These are phyloP conservation scores for Trichoderma semiorbis DNA, from an alignment of 2,329 filamentous ascomycete species.

Conservation along the genomic window DNA sequence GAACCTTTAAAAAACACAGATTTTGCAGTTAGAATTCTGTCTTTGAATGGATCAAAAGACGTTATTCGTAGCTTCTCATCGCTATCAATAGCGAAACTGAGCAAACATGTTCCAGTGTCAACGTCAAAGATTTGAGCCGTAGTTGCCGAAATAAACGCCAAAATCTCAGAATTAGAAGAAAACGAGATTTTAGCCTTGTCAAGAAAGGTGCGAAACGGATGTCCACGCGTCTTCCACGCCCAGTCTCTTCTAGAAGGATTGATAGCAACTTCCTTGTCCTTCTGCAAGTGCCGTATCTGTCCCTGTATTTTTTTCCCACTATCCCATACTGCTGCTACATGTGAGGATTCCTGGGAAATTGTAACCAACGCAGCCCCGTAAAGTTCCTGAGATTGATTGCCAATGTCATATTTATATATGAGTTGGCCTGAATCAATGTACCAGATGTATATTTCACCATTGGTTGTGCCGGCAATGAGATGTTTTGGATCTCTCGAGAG, in stretches of 20 bases:
- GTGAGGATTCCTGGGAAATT: too few relatives aligned
- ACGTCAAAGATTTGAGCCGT: background rate
- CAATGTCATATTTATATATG: background rate
- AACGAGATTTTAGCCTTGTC: fast-evolving
- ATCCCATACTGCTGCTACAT: too few relatives aligned
- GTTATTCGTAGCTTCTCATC: background rate
- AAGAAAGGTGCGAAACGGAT: too few relatives aligned
- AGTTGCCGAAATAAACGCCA: fast-evolving
- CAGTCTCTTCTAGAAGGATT: too few relatives aligned
- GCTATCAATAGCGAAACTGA: fast-evolving
- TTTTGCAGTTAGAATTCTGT: background rate
- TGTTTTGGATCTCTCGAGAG: background rate
- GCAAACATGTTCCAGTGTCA: background rate
- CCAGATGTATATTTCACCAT: background rate
- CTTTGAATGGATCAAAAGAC: background rate
- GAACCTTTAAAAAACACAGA: background rate
- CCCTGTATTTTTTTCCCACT: too few relatives aligned
- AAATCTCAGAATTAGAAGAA: background rate
- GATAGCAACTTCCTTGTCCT: too few relatives aligned
- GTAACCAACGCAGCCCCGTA: too few relatives aligned
- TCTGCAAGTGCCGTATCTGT: too few relatives aligned
- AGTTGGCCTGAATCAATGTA: background rate
- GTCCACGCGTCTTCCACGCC: too few relatives aligned
- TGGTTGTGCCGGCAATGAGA: background rate
- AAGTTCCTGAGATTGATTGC: too few relatives aligned